phyloP scores from a whole-genome alignment of 352 stramenopile species.

The Proteromonas lacertae region DNA sequence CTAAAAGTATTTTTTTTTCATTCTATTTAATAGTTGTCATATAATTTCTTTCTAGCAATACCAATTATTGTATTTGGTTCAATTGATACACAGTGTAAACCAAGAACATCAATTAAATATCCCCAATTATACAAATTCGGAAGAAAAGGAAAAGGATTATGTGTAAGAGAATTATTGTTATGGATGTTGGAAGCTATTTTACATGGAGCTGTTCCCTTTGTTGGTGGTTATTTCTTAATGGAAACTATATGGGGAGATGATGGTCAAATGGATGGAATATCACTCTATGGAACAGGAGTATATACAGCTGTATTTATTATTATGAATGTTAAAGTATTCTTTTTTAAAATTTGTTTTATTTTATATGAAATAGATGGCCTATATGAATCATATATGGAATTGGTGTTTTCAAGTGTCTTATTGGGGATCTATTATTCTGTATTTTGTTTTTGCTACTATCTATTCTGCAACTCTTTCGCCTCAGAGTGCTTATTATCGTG shows the following conservation, averaged over 20 bases:
- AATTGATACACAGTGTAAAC: constrained; percentile 8
- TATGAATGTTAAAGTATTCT: too few species aligned
- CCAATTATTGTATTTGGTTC: constrained; percentile 10
- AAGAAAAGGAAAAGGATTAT: constrained; percentile 7
- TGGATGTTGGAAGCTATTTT: constrained; percentile 9
- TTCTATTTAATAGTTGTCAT: constrained; percentile 8
- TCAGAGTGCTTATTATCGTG: too few species aligned
- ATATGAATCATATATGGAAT: too few species aligned
- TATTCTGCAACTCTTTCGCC: too few species aligned
- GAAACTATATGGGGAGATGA: not conserved
- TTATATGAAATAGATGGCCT: too few species aligned
- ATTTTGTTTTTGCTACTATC: too few species aligned
- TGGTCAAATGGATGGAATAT: constrained; percentile 8
- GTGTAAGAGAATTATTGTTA: not conserved
- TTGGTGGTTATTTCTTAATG: not conserved
- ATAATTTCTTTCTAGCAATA: constrained; percentile 13
- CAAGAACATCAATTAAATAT: constrained; percentile 6
- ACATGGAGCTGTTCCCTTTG: constrained; percentile 11
- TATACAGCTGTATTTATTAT: constrained; percentile 8
- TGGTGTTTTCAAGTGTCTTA: too few species aligned
- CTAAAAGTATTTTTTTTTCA: too few species aligned
- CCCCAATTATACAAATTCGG: too few species aligned
- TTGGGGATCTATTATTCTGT: too few species aligned
- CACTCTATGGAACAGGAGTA: constrained; percentile 6
- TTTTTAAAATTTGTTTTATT: too few species aligned